A percentile compares a stretch with the other conserved stretches of the same genome.
Evolutionary conservation across 1,284 basidiomycete species (phyloP).

Genomic region (Cutaneotrichosporon sp.): DNA sequence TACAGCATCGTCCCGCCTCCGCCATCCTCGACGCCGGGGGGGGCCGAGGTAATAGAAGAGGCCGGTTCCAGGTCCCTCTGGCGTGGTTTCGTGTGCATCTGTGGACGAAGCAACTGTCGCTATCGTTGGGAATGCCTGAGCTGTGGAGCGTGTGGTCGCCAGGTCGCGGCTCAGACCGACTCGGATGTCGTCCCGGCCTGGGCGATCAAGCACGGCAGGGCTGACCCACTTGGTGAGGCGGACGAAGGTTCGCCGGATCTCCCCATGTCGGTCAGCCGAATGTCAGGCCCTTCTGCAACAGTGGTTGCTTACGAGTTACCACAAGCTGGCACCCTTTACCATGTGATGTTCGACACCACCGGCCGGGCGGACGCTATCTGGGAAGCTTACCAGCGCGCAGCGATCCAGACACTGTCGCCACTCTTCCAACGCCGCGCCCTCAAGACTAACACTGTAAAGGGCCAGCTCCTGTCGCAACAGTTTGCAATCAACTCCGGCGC

Average conservation of each 20-base stretch:
- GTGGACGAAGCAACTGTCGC: conserved; percentile 36
- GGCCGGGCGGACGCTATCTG: conserved; percentile 31
- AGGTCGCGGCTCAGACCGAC: conserved; percentile 7
- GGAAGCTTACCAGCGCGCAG: conserved; percentile 37
- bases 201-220: background rate
- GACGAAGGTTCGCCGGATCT: conserved; percentile 3
- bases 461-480: conserved; percentile 42
- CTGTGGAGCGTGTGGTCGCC: conserved; percentile 21
- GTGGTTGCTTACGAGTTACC: conserved; percentile 25
- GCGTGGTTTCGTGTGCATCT: conserved; percentile 28
- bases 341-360: conserved; percentile 26
- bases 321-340: conserved; percentile 34
- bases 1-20: conserved; percentile 37
- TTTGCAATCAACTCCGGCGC: conserved; percentile 49
- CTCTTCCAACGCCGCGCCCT: conserved; percentile 43
- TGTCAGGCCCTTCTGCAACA: conserved; percentile 2
- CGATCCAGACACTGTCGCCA: conserved; percentile 26
- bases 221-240: conserved; percentile 14
- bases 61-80: conserved; percentile 31
- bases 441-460: conserved; percentile 24
- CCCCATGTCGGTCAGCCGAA: conserved; percentile 7
- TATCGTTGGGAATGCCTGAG: conserved; percentile 46
- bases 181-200: conserved; percentile 15
- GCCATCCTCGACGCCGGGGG: conserved; percentile 9
- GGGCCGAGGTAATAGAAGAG: conserved; percentile 13